Evolutionary conservation across 768 basidiomycete species (phyloP).

Genomic region (Favolaschia claudopus): DNA sequence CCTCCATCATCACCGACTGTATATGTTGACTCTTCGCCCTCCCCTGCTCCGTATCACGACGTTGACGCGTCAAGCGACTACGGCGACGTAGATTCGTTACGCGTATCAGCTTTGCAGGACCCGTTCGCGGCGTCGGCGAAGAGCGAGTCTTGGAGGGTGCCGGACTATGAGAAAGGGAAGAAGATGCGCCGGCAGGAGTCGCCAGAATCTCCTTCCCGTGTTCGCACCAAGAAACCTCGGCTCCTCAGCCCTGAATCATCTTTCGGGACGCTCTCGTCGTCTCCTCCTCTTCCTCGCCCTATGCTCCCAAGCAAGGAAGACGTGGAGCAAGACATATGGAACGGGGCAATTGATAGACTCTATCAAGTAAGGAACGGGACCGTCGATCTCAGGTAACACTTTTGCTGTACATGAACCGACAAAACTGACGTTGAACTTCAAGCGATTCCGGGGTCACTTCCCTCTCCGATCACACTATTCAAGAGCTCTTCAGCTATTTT

Average conservation of each 20-base stretch:
- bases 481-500: no score
- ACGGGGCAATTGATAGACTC: slow-evolving; percentile 49
- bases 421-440: background rate
- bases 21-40: slow-evolving; percentile 53
- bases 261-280: slow-evolving; percentile 27
- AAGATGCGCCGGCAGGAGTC: slow-evolving; percentile 32
- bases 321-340: slow-evolving; percentile 54
- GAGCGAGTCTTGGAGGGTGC: slow-evolving; percentile 43
- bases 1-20: slow-evolving; percentile 43
- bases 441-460: slow-evolving; percentile 51
- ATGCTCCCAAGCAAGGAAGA: slow-evolving; percentile 31
- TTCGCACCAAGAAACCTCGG: slow-evolving; percentile 30
- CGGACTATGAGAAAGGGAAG: slow-evolving; percentile 52
- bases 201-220: slow-evolving; percentile 26
- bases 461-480: slow-evolving; percentile 64
- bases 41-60: slow-evolving; percentile 54
- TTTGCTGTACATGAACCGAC: slow-evolving; percentile 1
- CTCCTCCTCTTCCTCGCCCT: slow-evolving; percentile 11
- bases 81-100: background rate
- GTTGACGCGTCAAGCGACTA: slow-evolving; percentile 33
- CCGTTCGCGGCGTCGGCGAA: slow-evolving; percentile 70
- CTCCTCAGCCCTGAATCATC: slow-evolving; percentile 16
- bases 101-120: slow-evolving; percentile 43
- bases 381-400: slow-evolving; percentile 62
- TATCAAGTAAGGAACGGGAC: slow-evolving; percentile 57